These are phyloP conservation scores for Diaporthe batatas DNA, from an alignment of 2,329 filamentous ascomycete species.

Conservation along the genomic window DNA sequence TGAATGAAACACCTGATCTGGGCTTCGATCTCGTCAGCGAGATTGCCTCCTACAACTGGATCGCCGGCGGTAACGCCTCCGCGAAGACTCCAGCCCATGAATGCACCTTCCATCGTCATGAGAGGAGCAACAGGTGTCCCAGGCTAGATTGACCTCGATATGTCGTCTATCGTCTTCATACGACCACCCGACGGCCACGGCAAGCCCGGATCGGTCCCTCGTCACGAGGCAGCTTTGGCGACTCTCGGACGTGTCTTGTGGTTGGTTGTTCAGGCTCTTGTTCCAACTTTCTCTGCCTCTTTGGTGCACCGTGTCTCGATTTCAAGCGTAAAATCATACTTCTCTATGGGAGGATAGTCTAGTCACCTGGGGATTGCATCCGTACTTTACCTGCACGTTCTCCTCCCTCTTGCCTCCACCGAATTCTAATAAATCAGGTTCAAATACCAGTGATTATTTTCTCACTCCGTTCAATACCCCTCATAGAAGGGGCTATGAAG, in stretches of 20 bases:
- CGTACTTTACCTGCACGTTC: not conserved
- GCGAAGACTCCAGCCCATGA: slow-evolving; percentile 20
- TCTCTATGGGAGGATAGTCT: not conserved
- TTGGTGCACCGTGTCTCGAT: not conserved
- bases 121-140: slow-evolving; percentile 32
- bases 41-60: slow-evolving; percentile 37
- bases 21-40: slow-evolving; percentile 39
- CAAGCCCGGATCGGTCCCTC: no score
- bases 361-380: not conserved
- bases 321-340: not conserved
- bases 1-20: slow-evolving; percentile 38
- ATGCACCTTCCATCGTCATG: slow-evolving; percentile 37
- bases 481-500: not conserved
- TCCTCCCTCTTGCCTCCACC: not conserved
- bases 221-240: not conserved
- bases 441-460: not conserved
- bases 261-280: not conserved
- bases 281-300: not conserved
- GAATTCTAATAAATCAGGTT: not conserved
- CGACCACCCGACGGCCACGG: not conserved
- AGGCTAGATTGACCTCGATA: not conserved
- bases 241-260: not conserved
- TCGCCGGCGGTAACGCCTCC: slow-evolving; percentile 33
- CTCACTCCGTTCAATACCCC: not conserved
- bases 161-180: not conserved